phyloP scores from a whole-genome alignment of 2,329 filamentous ascomycete genomes.

The Phialemonium atrogriseum region DNA sequence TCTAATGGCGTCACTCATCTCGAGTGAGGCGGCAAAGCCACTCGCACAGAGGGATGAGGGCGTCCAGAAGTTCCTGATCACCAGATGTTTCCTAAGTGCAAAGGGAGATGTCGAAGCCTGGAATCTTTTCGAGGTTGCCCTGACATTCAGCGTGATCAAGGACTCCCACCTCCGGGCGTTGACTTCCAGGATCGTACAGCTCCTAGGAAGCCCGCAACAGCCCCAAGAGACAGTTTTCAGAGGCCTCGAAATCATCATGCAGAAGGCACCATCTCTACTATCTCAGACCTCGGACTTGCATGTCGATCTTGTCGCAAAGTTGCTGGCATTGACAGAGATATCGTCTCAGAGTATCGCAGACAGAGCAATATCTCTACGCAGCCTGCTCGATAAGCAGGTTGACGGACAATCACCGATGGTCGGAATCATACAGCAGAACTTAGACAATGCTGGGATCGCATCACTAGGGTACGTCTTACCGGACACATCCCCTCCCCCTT shows the following conservation, averaged over 20 bases:
- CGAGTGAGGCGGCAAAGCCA: slow-evolving; percentile 28
- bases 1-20: slow-evolving; percentile 39
- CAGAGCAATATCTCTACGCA: slow-evolving; percentile 32
- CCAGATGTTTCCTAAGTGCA: slow-evolving; percentile 29
- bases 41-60: slow-evolving; percentile 30
- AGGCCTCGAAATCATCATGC: slow-evolving; percentile 39
- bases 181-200: slow-evolving; percentile 17
- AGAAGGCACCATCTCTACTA: slow-evolving; percentile 34
- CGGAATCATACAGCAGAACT: slow-evolving; percentile 45
- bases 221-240: slow-evolving; percentile 25
- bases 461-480: slow-evolving; percentile 39
- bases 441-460: slow-evolving; percentile 37
- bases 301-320: slow-evolving; percentile 40
- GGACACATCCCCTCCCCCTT: no score
- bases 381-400: slow-evolving; percentile 34
- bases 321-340: slow-evolving; percentile 47
- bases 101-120: slow-evolving; percentile 24
- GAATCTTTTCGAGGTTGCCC: slow-evolving; percentile 39
- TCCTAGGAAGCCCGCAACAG: slow-evolving; percentile 10
- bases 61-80: slow-evolving; percentile 28
- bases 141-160: slow-evolving; percentile 33
- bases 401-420: slow-evolving; percentile 35
- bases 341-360: slow-evolving; percentile 28
- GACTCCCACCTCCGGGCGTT: slow-evolving; percentile 22
- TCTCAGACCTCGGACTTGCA: slow-evolving; percentile 35